These are phyloP conservation scores for Termitomyces sp. DNA, from an alignment of 768 basidiomycete genomes.

Conservation along the genomic window DNA sequence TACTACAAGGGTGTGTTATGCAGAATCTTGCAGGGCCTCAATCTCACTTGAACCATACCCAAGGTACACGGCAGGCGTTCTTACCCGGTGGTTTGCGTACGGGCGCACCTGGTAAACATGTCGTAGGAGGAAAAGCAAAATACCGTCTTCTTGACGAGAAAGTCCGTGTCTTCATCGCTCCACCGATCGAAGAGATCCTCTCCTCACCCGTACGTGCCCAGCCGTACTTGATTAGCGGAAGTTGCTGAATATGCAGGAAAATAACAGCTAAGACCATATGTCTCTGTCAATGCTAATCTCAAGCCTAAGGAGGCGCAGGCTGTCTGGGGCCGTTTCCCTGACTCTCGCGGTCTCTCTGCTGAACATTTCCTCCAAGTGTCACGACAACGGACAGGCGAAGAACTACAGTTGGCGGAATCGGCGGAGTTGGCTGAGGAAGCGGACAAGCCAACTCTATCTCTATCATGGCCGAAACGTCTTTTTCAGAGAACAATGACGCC, in stretches of 20 bases:
- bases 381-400: slow-evolving; percentile 17
- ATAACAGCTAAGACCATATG: slow-evolving; percentile 66
- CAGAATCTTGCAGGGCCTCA: neutral
- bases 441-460: neutral
- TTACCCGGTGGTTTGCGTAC: slow-evolving; percentile 84
- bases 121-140: slow-evolving; percentile 70
- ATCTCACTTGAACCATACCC: neutral
- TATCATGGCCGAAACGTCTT: slow-evolving; percentile 9
- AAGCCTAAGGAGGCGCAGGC: slow-evolving; percentile 27
- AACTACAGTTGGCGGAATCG: neutral
- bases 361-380: slow-evolving; percentile 39
- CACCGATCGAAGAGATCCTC: slow-evolving; percentile 59
- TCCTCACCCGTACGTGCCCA: slow-evolving; percentile 45
- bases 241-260: neutral
- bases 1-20: slow-evolving; percentile 82
- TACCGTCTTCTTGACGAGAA: slow-evolving; percentile 79
- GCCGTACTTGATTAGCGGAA: neutral
- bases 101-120: slow-evolving; percentile 84
- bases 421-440: neutral
- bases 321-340: slow-evolving; percentile 34
- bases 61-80: slow-evolving; percentile 79
- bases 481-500: neutral
- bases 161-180: slow-evolving; percentile 81
- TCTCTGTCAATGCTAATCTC: slow-evolving; percentile 41
- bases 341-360: slow-evolving; percentile 34